Evolutionary conservation across 768 basidiomycete genomes (phyloP), one percentile per base, ranked within the genome.

Genomic region (Leucocoprinus sp.): DNA sequence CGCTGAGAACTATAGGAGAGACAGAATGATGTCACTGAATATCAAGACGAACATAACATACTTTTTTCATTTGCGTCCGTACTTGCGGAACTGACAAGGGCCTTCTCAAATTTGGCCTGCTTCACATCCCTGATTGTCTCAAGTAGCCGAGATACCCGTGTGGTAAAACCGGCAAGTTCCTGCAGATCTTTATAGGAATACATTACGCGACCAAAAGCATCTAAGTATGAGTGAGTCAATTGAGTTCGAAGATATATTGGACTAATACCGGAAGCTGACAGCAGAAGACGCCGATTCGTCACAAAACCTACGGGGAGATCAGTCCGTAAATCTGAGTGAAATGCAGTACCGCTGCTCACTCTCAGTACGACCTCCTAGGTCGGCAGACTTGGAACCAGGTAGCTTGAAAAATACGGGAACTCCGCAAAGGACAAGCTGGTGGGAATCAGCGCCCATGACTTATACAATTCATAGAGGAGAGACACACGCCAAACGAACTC

Each of bases 111-210:
- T 56, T 82, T 84, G 22, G 92, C 91, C 40, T 75, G 66, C 48
- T 79, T 78, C 18, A 95, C 79, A 48, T 93, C 92, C 17, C 80
- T 71, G 80, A 98, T 95, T 0, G 92, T 91, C 44, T 93, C 88
- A 7, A 99, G 74, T 1, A 97, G 72, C 35, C 82, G 76, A 24
- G 86, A 82, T 1, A 99, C 95, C 11, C 95, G 81, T 1, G 90
- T 78, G 2, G 95, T 97, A 60, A 96, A 97, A 8, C 95, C 95
- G 3, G 95, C 92, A 26, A 99, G 77, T 60, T 99, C 95, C 4
- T 91, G 81, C 3, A 99, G 71, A 60, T 98, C 93, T 63, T 96
- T 97, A 69, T 96, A 97, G 2, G 90, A 92, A 61, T 93, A 95
- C 90, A 98, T 92, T 22, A 96, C 81, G 15, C 93, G 78, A 24